phyloP scores from a whole-genome alignment of 345 rosid genomes.

The Pelargonium nanum region DNA sequence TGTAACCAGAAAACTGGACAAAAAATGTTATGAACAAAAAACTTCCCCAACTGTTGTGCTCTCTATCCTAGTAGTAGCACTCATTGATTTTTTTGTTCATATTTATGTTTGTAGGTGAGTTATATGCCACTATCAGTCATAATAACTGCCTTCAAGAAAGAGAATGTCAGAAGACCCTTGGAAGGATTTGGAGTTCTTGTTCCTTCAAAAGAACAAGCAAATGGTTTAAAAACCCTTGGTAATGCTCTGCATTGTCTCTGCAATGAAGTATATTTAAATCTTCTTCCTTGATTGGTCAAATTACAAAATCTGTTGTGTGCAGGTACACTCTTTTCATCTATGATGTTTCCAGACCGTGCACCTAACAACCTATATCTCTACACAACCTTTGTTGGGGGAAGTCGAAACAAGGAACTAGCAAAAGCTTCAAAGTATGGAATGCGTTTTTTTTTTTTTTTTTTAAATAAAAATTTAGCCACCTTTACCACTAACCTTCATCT shows the following conservation, averaged over 20 bases:
- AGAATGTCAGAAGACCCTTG: slow-evolving; percentile 76
- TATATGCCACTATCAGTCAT: slow-evolving; percentile 80
- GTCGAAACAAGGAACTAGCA: slow-evolving; percentile 79
- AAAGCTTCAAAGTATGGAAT: slow-evolving; percentile 57
- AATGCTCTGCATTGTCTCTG: slow-evolving; percentile 10
- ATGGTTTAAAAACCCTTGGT: slow-evolving; percentile 88
- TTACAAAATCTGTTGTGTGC: slow-evolving; percentile 8
- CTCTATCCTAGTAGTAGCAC: neutral
- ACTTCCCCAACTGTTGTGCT: neutral
- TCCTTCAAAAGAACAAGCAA: slow-evolving; percentile 74
- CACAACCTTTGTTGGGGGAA: slow-evolving; percentile 92
- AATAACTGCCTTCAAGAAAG: slow-evolving; percentile 73
- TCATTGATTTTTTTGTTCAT: slow-evolving; percentile 3
- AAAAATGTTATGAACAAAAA: neutral
- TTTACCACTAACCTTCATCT: neutral
- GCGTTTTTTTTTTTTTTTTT: neutral
- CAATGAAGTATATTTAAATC: neutral
- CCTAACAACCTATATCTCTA: slow-evolving; percentile 59
- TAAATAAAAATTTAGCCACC: neutral
- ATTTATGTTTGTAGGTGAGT: slow-evolving; percentile 35
- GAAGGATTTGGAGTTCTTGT: slow-evolving; percentile 95
- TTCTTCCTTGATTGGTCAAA: slow-evolving; percentile 1
- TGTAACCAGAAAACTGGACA: neutral
- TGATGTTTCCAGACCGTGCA: slow-evolving; percentile 95
- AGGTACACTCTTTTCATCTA: slow-evolving; percentile 94